Evolutionary conservation across 1,284 basidiomycete species (phyloP), one percentile per base, ranked within the genome.

Genomic region (Melampsora americana): DNA sequence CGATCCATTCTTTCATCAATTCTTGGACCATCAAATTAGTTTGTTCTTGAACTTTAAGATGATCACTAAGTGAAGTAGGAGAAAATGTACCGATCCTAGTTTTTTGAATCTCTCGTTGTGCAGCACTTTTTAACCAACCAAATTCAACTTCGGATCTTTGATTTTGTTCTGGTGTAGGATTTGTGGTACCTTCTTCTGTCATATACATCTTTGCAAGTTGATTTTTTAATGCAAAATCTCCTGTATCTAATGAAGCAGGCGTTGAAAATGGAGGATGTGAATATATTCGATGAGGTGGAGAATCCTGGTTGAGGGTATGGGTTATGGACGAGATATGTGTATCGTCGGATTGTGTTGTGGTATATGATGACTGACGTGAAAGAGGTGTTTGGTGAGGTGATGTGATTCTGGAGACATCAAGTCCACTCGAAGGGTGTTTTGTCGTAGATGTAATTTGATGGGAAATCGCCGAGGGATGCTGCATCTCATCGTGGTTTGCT

Each of bases 171-270:
- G 70, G 70, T 14, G 70, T 73, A 18, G 62, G 46, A 20, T 42
- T 50, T 9, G 1, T 12, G 16, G 64, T 20, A 23, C 56, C 56
- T 12, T 73, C 70, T 65, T 73, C 70, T 3, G 48, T 39, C 32
- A 73, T 44, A 48, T 73, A 73, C 70, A 73, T 53, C 44, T 66
- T 16, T 20, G 66, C 70, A 23, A 73, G 39, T n/a, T 64, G 70
- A 1, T 14, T 56, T 23, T 66, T 66, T 28, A 73, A 32, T 12
- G 14, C 28, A 14, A 56, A 56, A 28, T 56, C 53, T 23, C 53
- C 53, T 28, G 53, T 56, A n/a, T 56, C 53, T 56, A 28, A 18
- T 56, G n/a, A 56, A 56, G 53, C 1, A 28, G 26, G 53, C 6
- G 20, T 56, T 28, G 20, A 6, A n/a, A 56, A 56, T 1, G 26